Conservation (phyloP, 345 rosid species). For the Hibiscus tridactylites region DNA sequence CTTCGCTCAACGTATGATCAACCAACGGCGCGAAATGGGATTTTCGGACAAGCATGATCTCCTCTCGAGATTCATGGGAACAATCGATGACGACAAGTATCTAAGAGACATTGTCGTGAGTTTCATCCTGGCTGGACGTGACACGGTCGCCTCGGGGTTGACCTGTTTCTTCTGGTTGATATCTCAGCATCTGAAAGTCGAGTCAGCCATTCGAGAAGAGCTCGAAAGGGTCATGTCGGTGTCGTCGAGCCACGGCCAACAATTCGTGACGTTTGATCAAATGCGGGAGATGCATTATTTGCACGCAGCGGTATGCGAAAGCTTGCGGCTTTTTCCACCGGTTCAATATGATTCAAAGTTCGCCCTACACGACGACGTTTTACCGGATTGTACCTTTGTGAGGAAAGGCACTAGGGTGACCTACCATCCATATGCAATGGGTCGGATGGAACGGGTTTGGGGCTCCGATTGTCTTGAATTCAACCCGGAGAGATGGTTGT, state of each 20-base stretch:
- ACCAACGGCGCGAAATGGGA: conserved; percentile 31
- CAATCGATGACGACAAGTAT: conserved; percentile 42
- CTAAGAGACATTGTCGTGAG: conserved; percentile 60
- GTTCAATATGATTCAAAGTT: conserved; percentile 75
- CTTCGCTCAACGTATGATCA: conserved; percentile 40
- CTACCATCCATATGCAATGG: conserved; percentile 59
- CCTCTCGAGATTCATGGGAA: conserved; percentile 56
- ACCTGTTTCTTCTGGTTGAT: conserved; percentile 62
- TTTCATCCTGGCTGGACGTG: conserved; percentile 68
- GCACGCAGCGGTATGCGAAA: conserved; percentile 48
- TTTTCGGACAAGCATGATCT: conserved; percentile 32
- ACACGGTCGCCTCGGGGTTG: conserved; percentile 60
- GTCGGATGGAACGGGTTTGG: conserved; percentile 54
- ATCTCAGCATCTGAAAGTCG: conserved; percentile 37
- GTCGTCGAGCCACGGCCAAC: conserved; percentile 15
- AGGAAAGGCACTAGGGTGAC: conserved; percentile 40
- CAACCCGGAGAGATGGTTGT: conserved; percentile 46
- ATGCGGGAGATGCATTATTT: conserved; percentile 48
- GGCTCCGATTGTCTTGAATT: conserved; percentile 39
- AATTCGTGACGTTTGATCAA: conserved; percentile 21
- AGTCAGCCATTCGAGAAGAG: conserved; percentile 39
- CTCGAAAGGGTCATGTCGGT: conserved; percentile 29
- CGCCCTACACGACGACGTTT: conserved; percentile 41
- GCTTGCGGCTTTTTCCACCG: conserved; percentile 62
- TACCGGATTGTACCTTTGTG: conserved; percentile 51